Evolutionary conservation across 2,329 filamentous ascomycete genomes (phyloP).

Genomic region (Penicillium sp.): DNA sequence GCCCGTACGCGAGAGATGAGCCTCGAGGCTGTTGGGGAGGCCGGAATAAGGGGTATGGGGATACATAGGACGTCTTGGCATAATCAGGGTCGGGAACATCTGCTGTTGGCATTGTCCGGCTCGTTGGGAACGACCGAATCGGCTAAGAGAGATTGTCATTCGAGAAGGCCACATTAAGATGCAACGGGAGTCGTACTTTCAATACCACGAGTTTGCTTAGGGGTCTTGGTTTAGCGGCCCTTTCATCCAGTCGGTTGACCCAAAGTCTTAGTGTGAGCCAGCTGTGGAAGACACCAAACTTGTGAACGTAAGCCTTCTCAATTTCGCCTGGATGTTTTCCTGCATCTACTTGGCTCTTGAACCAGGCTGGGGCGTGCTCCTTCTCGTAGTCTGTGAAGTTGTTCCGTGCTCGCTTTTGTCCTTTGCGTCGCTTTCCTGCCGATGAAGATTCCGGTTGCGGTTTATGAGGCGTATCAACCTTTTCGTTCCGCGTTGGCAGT

Average conservation of each 20-base stretch:
- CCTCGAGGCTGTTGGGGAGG: not conserved
- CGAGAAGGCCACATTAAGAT: not conserved
- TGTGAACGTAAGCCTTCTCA: not conserved
- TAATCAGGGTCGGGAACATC: not conserved
- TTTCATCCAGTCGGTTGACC: not conserved
- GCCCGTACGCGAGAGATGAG: not conserved
- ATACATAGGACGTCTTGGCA: not conserved
- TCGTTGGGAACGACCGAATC: not conserved
- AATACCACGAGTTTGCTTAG: conserved; percentile 1
- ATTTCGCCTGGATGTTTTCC: not conserved
- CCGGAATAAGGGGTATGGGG: not conserved
- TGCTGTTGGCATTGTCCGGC: not conserved
- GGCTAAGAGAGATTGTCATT: conserved; percentile 2
- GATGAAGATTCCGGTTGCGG: not conserved
- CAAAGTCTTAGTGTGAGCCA: not conserved
- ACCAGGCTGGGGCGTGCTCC: conserved; percentile 1
- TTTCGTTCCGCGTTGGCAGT: not conserved
- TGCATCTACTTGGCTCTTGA: not conserved
- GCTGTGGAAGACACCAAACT: conserved; percentile 1
- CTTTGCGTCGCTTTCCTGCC: not conserved
- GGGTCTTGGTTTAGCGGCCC: not conserved
- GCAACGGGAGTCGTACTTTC: not conserved
- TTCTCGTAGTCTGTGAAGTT: conserved; percentile 8
- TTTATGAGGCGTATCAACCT: not conserved
- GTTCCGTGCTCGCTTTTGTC: not conserved